phyloP scores from a whole-genome alignment of 1,284 basidiomycete species.

The Ceratobasidium sp. region DNA sequence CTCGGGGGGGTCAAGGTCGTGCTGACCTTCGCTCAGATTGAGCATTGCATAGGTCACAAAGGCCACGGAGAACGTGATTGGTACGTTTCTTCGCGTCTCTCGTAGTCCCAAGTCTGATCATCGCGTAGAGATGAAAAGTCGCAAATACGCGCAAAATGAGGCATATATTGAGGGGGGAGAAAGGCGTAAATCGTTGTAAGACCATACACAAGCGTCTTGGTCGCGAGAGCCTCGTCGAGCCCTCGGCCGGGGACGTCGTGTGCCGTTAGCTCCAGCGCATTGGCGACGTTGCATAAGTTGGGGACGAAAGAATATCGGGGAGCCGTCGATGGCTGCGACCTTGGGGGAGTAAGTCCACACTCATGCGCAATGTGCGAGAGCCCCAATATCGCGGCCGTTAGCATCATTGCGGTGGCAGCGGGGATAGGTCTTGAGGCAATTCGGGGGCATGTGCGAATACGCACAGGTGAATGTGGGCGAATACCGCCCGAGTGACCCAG shows the following conservation, averaged over 20 bases:
- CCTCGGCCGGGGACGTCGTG: not conserved
- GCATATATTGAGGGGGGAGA: not conserved
- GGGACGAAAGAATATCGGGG: slow-evolving; percentile 13
- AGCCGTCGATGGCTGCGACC: slow-evolving; percentile 25
- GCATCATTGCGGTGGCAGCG: slow-evolving; percentile 28
- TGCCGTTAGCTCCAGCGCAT: slow-evolving; percentile 32
- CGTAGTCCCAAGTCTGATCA: too few relatives aligned
- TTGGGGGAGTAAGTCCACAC: slow-evolving; percentile 34
- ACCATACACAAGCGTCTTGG: slow-evolving; percentile 36
- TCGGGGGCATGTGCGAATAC: not conserved
- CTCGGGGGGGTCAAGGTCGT: too few relatives aligned
- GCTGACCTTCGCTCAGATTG: too few relatives aligned
- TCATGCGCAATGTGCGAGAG: slow-evolving; percentile 29
- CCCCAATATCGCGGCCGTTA: slow-evolving; percentile 18
- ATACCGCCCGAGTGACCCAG: not conserved
- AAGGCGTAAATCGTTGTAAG: slow-evolving; percentile 28
- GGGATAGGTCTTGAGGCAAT: slow-evolving; percentile 12
- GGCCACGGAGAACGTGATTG: not conserved
- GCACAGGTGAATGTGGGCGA: not conserved
- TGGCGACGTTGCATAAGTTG: slow-evolving; percentile 21
- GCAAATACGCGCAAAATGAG: too few relatives aligned
- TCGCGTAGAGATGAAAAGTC: not conserved
- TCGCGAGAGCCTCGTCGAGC: slow-evolving; percentile 28
- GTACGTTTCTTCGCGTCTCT: not conserved
- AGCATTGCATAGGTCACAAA: too few relatives aligned